phyloP scores from a whole-genome alignment of 495 filamentous ascomycete genomes.

The Aspergillus cavernicola region DNA sequence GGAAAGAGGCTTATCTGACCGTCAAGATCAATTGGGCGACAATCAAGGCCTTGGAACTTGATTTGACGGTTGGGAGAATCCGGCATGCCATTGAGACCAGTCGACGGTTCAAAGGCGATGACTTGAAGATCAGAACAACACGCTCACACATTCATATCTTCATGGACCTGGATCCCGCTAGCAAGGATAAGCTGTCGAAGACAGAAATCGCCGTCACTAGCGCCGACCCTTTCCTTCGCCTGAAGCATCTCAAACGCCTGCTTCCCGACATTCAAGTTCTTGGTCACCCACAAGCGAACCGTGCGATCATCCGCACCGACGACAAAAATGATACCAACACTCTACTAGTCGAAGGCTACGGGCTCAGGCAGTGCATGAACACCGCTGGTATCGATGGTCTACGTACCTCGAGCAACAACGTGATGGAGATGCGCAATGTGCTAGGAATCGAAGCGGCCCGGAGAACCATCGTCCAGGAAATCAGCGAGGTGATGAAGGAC shows the following conservation, averaged over 20 bases:
- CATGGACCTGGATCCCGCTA: slow-evolving; percentile 55
- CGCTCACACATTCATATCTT: slow-evolving; percentile 53
- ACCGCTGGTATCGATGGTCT: slow-evolving; percentile 82
- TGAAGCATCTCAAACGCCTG: slow-evolving; percentile 78
- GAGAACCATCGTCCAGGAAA: slow-evolving; percentile 76
- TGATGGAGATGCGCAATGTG: slow-evolving; percentile 90
- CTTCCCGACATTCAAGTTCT: slow-evolving; percentile 76
- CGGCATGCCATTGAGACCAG: slow-evolving; percentile 64
- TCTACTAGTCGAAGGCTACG: slow-evolving; percentile 92
- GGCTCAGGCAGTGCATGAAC: slow-evolving; percentile 81
- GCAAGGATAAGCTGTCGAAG: slow-evolving; percentile 50
- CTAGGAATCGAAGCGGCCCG: slow-evolving; percentile 95
- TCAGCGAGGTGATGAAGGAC: slow-evolving; percentile 73
- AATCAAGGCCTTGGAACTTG: slow-evolving; percentile 73
- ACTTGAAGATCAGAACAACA: slow-evolving; percentile 48
- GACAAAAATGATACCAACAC: slow-evolving; percentile 57
- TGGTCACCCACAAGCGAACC: slow-evolving; percentile 78
- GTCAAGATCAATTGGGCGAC: slow-evolving; percentile 74
- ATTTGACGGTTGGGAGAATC: slow-evolving; percentile 67
- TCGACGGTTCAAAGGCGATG: slow-evolving; percentile 68
- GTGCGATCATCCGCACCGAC: slow-evolving; percentile 84
- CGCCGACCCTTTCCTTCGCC: slow-evolving; percentile 71
- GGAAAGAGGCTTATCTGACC: slow-evolving; percentile 64
- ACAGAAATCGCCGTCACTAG: slow-evolving; percentile 50
- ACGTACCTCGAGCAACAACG: slow-evolving; percentile 71